Base-by-base conservation (phyloP, 257 asterid species). In the Ilex aquifolium region DNA sequence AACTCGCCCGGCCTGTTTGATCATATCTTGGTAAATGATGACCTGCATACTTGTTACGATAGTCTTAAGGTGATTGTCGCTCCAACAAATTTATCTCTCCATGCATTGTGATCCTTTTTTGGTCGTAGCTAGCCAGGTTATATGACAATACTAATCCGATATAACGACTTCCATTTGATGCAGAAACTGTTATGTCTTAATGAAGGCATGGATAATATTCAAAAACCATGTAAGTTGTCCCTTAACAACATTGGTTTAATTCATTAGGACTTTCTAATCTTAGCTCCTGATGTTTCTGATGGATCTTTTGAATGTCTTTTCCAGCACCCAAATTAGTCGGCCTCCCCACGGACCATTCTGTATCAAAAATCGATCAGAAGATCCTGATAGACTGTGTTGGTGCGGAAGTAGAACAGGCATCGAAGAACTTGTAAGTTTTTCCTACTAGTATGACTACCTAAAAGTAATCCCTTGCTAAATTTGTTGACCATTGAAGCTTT, bases 11-110 rank as follows among this genome's bases (percentile, higher is more conserved):
- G 95, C 27, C 88, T 91, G 46, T 91, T 91, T 56, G 95, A 85
- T 80, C 90, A 91, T 69, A 65, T 82, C 55, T 78, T 91, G 83
- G 83, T 86, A 36, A 91, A 91, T 59, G 86, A 91, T 68, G 80
- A 88, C 69, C 84, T 91, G 3, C 87, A 85, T 42, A 44, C 64
- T 57, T 91, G 96, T 79, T 91, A 88, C 54, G 69, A 72, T 59
- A 72, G 76, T 51, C 95, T 91, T 44, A 91, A 91, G 95, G 98
- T 85, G 62, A 78, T 46, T 4, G 10, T 46, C 2, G 11, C n/a
- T 14, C 13, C 52, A 51, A 61, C 27, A 21, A 65, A 55, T 59
- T 48, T 40, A 29, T 21, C 21, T 31, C 57, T 32, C 30, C 13
- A 55, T 11, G 32, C 10, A 32, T 16, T 30, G 52, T 69, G 10